phyloP scores from a whole-genome alignment of 1,284 basidiomycete genomes.

The Bjerkandera adusta region DNA sequence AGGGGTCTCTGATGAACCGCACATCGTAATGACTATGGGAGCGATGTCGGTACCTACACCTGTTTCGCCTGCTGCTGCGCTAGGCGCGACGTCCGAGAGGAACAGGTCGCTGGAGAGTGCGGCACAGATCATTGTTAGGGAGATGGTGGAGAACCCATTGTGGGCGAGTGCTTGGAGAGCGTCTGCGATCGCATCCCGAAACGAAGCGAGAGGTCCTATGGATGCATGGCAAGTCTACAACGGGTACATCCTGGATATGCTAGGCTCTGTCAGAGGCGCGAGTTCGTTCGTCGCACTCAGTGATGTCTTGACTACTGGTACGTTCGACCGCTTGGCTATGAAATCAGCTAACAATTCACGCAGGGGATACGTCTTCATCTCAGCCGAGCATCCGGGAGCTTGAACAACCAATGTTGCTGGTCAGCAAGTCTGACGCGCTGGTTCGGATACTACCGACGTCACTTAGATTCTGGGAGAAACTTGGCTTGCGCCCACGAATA shows the following conservation, averaged over 20 bases:
- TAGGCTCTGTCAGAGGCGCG: not conserved
- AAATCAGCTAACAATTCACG: too few species aligned
- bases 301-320: too few species aligned
- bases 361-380: not conserved
- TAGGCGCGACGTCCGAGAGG: constrained; percentile 59
- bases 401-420: constrained; percentile 54
- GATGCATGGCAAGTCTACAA: constrained; percentile 20
- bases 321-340: too few species aligned
- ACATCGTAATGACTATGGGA: constrained; percentile 21
- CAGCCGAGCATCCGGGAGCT: constrained; percentile 33
- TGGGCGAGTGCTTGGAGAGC: constrained; percentile 69
- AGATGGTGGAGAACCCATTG: constrained; percentile 64
- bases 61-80: constrained; percentile 68
- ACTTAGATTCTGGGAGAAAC: constrained; percentile 79
- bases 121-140: constrained; percentile 55
- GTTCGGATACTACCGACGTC: constrained; percentile 66
- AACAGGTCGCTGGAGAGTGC: constrained; percentile 64
- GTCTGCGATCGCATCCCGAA: constrained; percentile 36
- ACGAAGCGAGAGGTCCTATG: too few species aligned
- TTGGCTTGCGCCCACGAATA: constrained; percentile 66
- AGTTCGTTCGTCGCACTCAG: constrained; percentile 4
- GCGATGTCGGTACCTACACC: constrained; percentile 68
- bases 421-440: constrained; percentile 61
- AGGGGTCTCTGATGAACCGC: constrained; percentile 40
- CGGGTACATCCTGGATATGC: constrained; percentile 14